A percentile compares a stretch with the other conserved stretches of the same genome.
These are phyloP conservation scores for Quercus lobata DNA, from an alignment of 331 rosid species.

Conservation along the genomic window DNA sequence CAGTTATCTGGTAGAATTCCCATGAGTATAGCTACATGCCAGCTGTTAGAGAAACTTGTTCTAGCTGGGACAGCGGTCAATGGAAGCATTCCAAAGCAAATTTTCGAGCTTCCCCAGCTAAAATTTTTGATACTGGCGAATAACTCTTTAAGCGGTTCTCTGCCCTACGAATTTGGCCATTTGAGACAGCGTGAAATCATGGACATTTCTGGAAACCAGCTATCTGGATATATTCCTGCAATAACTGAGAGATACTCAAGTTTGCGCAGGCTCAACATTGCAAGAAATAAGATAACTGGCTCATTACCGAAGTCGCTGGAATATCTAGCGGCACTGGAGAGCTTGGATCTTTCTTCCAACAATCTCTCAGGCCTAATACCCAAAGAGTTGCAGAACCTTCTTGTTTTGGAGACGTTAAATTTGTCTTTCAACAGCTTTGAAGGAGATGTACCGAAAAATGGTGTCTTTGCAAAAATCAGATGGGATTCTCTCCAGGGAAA, in stretches of 20 bases:
- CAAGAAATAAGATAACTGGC: constrained; percentile 30
- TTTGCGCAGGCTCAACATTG: constrained; percentile 14
- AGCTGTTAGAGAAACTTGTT: too few relatives aligned
- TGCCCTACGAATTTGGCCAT: too few relatives aligned
- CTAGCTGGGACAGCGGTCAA: neutral
- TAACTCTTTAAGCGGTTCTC: too few relatives aligned
- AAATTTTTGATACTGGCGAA: too few relatives aligned
- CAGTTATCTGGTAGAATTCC: constrained; percentile 27
- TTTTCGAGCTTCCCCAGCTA: too few relatives aligned
- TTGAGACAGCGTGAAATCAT: too few relatives aligned
- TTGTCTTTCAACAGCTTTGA: constrained; percentile 40
- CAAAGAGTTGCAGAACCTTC: constrained; percentile 17
- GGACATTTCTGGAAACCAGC: constrained; percentile 1
- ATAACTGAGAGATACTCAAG: neutral
- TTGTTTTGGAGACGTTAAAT: constrained; percentile 15
- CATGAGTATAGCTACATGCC: too few relatives aligned
- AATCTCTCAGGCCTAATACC: constrained; percentile 35
- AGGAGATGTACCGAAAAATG: constrained; percentile 29
- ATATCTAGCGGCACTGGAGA: constrained; percentile 18
- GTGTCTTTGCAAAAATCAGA: constrained; percentile 28
- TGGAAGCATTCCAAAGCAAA: too few relatives aligned
- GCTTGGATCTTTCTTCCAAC: constrained; percentile 40
- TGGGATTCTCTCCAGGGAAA: constrained; percentile 27
- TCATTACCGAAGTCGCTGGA: constrained; percentile 26
- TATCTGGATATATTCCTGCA: constrained; percentile 27